Evolutionary conservation across 2,329 filamentous ascomycete species (phyloP), one percentile per base, ranked within the genome.

Genomic region (Alternaria longipes): DNA sequence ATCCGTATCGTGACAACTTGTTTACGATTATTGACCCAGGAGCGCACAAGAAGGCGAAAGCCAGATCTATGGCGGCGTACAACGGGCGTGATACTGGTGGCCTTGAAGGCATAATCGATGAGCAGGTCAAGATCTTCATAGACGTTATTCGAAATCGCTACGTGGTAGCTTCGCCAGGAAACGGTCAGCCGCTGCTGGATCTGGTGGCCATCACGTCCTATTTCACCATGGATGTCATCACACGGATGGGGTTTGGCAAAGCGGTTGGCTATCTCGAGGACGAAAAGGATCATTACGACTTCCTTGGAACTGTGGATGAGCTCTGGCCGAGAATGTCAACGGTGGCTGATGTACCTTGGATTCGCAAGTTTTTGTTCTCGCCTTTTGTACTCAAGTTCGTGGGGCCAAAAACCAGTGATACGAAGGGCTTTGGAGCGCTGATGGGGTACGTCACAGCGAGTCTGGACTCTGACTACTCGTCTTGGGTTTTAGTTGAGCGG

Each of bases 211-310:
- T 58, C 47, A 42, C 56, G 22, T 28, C 16, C 14, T 60, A 42
- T 40, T 60, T 60, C 30, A 63, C 62, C 28, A 45, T 65, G 32
- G 62, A 67, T 18, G 54, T 63, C 8, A 67, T 63, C 34, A 63
- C 54, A 5, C 36, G 45, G 26, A 54, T 65, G 12, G 52, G 38
- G 4, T 65, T 60, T 32, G 62, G 64, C 16, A 41, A 56, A 24
- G 46, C 56, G 7, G 51, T 67, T 41, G 64, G 62, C 12, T 63
- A 60, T 28, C 24, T 67, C 8, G 53, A 26, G 5, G 42, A 59
- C 12, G 42, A 60, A 28, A 42, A 36, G 9, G 64, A 66, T 24
- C 45, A 60, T 38, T 56, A 53, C 28, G 44, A 54, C n/a, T 64
- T 58, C 36, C 26, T 58, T 14, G 22, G 24, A 14, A 54, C 24